A percentile compares a stretch with the other conserved stretches of the same genome.
These are phyloP conservation scores for Penicillium waksmanii DNA, from an alignment of 495 filamentous ascomycete species.

Conservation along the genomic window DNA sequence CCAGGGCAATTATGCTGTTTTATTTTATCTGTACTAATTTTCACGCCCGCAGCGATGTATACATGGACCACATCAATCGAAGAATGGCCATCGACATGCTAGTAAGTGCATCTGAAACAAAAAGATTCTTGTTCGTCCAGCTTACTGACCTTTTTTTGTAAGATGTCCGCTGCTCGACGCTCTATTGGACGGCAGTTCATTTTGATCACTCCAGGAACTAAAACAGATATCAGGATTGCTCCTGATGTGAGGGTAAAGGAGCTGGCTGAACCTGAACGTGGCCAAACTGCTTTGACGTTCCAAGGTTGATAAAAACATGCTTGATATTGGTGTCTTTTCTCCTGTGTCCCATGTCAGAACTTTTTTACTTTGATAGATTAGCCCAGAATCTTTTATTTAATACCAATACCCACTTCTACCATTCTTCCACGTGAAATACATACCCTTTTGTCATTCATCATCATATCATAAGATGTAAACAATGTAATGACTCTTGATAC, in stretches of 20 bases:
- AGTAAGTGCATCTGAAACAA: slow-evolving; percentile 50
- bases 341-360: too few species aligned
- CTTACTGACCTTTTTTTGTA: slow-evolving; percentile 14
- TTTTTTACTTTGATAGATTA: too few species aligned
- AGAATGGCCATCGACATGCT: slow-evolving; percentile 95
- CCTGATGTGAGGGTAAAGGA: slow-evolving; percentile 85
- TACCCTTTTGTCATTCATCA: too few species aligned
- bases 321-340: slow-evolving; percentile 8
- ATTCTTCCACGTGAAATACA: too few species aligned
- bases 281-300: slow-evolving; percentile 45
- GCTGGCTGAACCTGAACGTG: slow-evolving; percentile 68
- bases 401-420: too few species aligned
- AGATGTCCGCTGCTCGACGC: slow-evolving; percentile 82
- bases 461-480: too few species aligned
- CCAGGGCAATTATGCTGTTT: neutral
- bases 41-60: slow-evolving; percentile 72
- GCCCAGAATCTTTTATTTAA: too few species aligned
- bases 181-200: slow-evolving; percentile 92
- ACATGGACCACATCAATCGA: slow-evolving; percentile 97
- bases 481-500: too few species aligned
- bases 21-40: slow-evolving; percentile 24
- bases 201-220: slow-evolving; percentile 92
- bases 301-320: slow-evolving; percentile 11
- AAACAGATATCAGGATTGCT: slow-evolving; percentile 67
- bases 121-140: neutral